Base-by-base conservation (phyloP, 768 basidiomycete genomes). In the Lactifluus rugatus region DNA sequence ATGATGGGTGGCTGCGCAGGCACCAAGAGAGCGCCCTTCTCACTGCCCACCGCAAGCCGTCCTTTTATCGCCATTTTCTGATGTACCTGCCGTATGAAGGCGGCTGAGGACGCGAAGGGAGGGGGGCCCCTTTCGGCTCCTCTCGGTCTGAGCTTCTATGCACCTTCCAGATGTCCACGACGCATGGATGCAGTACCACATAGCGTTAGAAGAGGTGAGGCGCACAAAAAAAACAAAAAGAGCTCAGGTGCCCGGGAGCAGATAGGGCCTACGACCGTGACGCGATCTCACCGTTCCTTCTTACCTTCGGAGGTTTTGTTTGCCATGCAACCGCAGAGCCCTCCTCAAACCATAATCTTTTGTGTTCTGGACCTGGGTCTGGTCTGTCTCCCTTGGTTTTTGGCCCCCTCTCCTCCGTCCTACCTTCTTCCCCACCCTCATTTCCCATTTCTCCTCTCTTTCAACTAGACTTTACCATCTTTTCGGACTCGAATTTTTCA, bases 1-100 rank as follows among this genome's bases (percentile, higher is more conserved):
- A 31, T 54, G 56, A 39, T 51, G 26, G 31, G 53, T 46, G 44
- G 44, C 50, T 46, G 50, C 56, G 26, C 56, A 52, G 56, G 56
- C 56, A 57, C 53, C 45, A 54, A 45, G 53, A 54, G 17, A 19
- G 53, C 53, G 45, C 45, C 44, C 13, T 23, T 23, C 21, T 19
- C 6, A 10, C 34, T 16, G 11, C 52, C 28, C 1, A 31, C 28
- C 9, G n/a, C 41, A 42, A 19, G 11, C 25, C 16, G 14, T 25
- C 14, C 8, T 23, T 14, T 50, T 37, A 37, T 50, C 34, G 21
- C 36, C 36, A 13, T 25, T 31, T 31, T 16, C 19, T 19, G 17
- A 8, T 42, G n/a, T n/a, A 44, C 42, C 13, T 44, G 10, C 42
- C 42, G 21, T 44, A 23, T 11, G 21, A 6, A 23, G 42, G 42